Conservation (phyloP, 305 asterid genomes). For the Fraxinus sp. region DNA sequence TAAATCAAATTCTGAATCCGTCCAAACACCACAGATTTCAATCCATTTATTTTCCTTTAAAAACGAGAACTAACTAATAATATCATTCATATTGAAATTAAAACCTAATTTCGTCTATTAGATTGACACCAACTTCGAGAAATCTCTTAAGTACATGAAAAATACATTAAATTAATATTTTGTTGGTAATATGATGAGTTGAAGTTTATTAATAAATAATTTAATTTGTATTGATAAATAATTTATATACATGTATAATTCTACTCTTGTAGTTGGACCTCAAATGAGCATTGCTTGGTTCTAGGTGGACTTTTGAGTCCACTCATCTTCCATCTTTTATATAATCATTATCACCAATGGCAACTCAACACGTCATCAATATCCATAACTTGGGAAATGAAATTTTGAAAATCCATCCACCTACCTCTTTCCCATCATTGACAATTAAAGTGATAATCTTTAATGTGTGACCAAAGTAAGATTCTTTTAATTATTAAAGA, state of each 20-base stretch:
- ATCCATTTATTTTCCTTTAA: not conserved
- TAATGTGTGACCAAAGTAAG: not conserved
- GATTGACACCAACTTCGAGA: not conserved
- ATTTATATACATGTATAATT: not conserved
- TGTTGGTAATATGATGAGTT: not conserved
- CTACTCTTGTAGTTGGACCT: not conserved
- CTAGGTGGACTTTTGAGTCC: conserved; percentile 25
- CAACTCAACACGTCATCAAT: conserved; percentile 22
- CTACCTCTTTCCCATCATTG: not conserved
- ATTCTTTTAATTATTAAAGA: not conserved
- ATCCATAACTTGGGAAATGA: not conserved
- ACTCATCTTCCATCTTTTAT: conserved; percentile 32
- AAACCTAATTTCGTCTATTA: not conserved
- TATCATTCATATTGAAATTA: not conserved
- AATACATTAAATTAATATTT: not conserved
- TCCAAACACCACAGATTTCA: not conserved
- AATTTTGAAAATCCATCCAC: not conserved
- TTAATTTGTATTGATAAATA: not conserved
- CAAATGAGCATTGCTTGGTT: not conserved
- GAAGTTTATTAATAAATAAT: not conserved
- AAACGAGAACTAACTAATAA: not conserved
- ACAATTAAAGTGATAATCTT: not conserved
- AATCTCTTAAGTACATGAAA: not conserved
- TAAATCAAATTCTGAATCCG: no score
- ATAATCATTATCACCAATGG: conserved; percentile 30